These are phyloP conservation scores for Purshia tridentata DNA, from an alignment of 306 rosid species.

Conservation along the genomic window DNA sequence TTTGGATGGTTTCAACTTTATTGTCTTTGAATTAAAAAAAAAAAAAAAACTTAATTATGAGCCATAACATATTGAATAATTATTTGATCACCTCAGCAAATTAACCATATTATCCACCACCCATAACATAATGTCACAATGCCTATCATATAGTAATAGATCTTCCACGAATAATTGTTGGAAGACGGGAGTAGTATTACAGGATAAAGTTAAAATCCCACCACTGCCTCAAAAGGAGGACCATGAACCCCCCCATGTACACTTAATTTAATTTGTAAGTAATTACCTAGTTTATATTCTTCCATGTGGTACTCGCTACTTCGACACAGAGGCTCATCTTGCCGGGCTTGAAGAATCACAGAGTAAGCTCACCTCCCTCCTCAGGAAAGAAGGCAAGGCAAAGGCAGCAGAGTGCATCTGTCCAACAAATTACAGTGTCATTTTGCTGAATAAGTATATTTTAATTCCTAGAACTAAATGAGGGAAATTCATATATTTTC, in stretches of 20 bases:
- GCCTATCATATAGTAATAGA: not conserved
- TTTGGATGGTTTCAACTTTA: too few species aligned
- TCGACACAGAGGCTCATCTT: conserved; percentile 1
- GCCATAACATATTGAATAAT: conserved; percentile 3
- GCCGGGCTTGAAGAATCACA: conserved; percentile 18
- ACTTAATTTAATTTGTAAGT: not conserved
- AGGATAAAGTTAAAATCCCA: not conserved
- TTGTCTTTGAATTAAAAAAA: too few species aligned
- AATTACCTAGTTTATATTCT: conserved; percentile 15
- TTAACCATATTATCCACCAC: not conserved
- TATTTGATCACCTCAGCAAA: conserved; percentile 9
- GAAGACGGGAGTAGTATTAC: too few species aligned
- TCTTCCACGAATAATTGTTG: conserved; percentile 1
- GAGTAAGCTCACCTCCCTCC: conserved; percentile 58
- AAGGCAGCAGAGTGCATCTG: conserved; percentile 93
- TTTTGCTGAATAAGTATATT: not conserved
- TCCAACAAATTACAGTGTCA: not conserved
- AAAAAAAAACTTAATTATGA: not conserved
- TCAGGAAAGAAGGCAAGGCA: conserved; percentile 74
- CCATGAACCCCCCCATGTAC: not conserved
- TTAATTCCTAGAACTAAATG: too few species aligned
- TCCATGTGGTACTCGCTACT: conserved; percentile 20
- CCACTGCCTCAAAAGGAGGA: not conserved
- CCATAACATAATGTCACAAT: conserved; percentile 5
- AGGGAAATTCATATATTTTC: too few species aligned